A percentile compares a stretch with the other conserved stretches of the same genome.
Evolutionary conservation across 305 asterid genomes (phyloP).

Genomic region (Fraxinus albicans): DNA sequence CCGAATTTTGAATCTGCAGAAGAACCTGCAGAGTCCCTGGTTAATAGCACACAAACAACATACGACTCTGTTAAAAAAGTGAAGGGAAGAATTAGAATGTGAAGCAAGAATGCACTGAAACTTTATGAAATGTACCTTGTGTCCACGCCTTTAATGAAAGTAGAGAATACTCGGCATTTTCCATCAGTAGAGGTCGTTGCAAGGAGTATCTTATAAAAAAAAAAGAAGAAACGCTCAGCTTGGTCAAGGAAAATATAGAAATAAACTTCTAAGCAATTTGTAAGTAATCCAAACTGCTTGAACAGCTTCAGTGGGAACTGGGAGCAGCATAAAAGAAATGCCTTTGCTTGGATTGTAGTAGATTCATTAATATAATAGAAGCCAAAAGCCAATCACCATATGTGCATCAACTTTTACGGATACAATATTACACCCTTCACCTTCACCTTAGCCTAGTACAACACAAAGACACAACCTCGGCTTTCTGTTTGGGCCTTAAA

Average conservation of each 20-base stretch:
- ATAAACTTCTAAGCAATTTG: neutral
- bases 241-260: slow-evolving; percentile 7
- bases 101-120: slow-evolving; percentile 17
- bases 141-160: slow-evolving; percentile 98
- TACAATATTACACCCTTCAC: neutral
- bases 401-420: neutral
- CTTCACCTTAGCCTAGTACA: neutral
- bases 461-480: neutral
- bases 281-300: slow-evolving; percentile 5
- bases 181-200: slow-evolving; percentile 99
- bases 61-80: slow-evolving; percentile 12
- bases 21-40: slow-evolving; percentile 66
- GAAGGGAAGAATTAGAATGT: slow-evolving; percentile 17
- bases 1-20: slow-evolving; percentile 81
- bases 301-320: neutral
- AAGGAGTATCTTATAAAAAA: slow-evolving; percentile 59
- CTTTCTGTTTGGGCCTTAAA: neutral
- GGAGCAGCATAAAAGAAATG: slow-evolving; percentile 7
- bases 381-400: neutral
- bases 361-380: neutral
- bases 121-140: slow-evolving; percentile 54
- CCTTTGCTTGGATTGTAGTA: neutral
- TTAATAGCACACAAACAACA: slow-evolving; percentile 29
- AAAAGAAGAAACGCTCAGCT: slow-evolving; percentile 5
- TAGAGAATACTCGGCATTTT: slow-evolving; percentile 92